Percentiles rank a stretch among this genome's conserved stretches.
Evolutionary conservation across 306 rosid species (phyloP).

Genomic region (Citrullus amarus): DNA sequence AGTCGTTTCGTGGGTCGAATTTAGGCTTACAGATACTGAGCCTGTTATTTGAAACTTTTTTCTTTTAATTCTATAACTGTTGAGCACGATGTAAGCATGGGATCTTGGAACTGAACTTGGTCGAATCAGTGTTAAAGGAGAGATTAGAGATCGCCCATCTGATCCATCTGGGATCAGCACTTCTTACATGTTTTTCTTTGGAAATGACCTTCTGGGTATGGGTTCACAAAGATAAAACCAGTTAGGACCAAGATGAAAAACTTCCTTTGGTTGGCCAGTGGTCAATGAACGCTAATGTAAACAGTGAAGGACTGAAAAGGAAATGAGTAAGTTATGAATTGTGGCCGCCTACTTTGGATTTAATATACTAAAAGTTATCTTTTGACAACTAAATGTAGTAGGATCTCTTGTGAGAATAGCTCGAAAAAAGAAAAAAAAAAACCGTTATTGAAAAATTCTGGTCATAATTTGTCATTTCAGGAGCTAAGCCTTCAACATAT

Average conservation of each 20-base stretch:
- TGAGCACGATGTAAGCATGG: not conserved
- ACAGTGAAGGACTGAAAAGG: not conserved
- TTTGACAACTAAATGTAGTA: not conserved
- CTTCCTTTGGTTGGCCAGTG: not conserved
- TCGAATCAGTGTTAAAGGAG: not conserved
- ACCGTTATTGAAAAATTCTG: not conserved
- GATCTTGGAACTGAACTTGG: not conserved
- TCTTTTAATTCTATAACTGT: not conserved
- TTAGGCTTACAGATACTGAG: not conserved
- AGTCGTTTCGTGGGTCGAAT: not conserved
- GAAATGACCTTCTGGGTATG: not conserved
- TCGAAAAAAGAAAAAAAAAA: not conserved
- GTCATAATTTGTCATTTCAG: not conserved
- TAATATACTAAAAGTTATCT: not conserved
- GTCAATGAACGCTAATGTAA: not conserved
- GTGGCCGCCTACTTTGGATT: not conserved
- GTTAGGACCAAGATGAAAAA: not conserved
- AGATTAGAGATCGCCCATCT: not conserved
- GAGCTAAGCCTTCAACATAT: not conserved
- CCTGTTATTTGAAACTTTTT: not conserved
- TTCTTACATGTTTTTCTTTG: not conserved
- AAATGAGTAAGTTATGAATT: not conserved
- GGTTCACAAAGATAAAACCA: not conserved
- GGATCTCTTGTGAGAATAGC: not conserved
- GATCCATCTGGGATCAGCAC: not conserved